Evolutionary conservation across 257 asterid genomes (phyloP).

Genomic region (Penstemon davidsonii): DNA sequence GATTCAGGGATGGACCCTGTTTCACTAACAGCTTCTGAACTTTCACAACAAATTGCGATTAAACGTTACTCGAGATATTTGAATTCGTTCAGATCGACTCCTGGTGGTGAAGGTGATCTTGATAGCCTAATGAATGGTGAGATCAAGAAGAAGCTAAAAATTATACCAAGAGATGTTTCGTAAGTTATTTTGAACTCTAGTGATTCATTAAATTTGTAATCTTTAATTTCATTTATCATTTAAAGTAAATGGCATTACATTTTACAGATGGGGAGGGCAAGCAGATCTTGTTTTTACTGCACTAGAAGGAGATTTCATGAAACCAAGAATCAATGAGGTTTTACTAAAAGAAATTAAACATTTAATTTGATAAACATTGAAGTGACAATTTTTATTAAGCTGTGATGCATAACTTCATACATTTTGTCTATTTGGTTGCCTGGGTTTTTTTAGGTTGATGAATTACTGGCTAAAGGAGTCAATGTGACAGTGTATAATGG

Average conservation of each 20-base stretch:
- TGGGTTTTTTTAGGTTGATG: conserved; percentile 61
- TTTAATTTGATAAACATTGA: not conserved
- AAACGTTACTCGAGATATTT: conserved; percentile 69
- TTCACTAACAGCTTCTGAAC: conserved; percentile 51
- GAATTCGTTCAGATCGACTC: conserved; percentile 45
- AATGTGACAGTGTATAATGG: conserved; percentile 82
- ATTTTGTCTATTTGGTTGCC: not conserved
- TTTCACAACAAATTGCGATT: conserved; percentile 39
- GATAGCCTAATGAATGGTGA: conserved; percentile 70
- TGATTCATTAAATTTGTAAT: not conserved
- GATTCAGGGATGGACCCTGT: conserved; percentile 75
- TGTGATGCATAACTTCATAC: no score
- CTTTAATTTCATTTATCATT: no score
- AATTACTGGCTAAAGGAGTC: conserved; percentile 77
- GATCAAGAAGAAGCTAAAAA: conserved; percentile 70
- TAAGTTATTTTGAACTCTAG: conserved; percentile 31
- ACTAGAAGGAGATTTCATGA: conserved; percentile 77
- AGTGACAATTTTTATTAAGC: no score
- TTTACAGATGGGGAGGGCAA: conserved; percentile 80
- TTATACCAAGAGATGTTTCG: conserved; percentile 63
- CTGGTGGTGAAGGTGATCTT: conserved; percentile 57
- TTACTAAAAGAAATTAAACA: not conserved
- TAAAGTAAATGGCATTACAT: no score
- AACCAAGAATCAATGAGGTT: conserved; percentile 80
- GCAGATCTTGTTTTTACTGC: conserved; percentile 51